phyloP scores from a whole-genome alignment of 164 flowering plant species.

The Vitis cinerea region DNA sequence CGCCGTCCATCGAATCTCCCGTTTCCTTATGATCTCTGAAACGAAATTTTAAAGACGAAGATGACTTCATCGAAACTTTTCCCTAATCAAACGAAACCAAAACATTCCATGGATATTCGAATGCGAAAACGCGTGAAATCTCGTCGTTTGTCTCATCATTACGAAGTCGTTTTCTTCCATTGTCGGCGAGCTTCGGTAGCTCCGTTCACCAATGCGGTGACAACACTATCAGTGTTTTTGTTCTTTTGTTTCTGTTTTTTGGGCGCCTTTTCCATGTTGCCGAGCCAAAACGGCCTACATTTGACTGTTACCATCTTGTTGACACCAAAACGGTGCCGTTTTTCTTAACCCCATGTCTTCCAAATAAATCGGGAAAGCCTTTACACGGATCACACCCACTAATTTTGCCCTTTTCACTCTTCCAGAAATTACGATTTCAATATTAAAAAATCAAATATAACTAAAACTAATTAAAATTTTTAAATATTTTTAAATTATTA shows the following conservation, averaged over 20 bases:
- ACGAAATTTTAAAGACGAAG: constrained; percentile 38
- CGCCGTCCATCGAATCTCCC: constrained; percentile 28
- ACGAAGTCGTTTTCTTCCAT: constrained; percentile 15
- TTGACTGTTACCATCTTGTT: no score
- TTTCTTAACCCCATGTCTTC: no score
- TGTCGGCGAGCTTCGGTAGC: constrained; percentile 17
- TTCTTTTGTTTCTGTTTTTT: background rate
- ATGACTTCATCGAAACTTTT: constrained; percentile 27
- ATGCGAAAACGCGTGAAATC: background rate
- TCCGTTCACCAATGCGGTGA: constrained; percentile 1
- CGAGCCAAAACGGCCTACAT: no score
- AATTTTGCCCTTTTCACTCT: no score
- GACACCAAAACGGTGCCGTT: no score
- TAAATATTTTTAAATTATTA: no score
- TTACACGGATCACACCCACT: no score
- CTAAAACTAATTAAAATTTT: no score
- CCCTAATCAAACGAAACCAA: background rate
- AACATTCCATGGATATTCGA: background rate
- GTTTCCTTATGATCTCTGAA: constrained; percentile 44
- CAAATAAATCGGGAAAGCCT: no score
- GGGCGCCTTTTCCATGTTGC: background rate
- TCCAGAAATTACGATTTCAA: no score
- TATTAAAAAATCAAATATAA: no score
- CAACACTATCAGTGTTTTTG: background rate
- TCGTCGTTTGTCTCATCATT: background rate